These are phyloP conservation scores for Ophiognomonia clavigignenti-juglandacearum DNA, from an alignment of 2,329 filamentous ascomycete species.

Conservation along the genomic window DNA sequence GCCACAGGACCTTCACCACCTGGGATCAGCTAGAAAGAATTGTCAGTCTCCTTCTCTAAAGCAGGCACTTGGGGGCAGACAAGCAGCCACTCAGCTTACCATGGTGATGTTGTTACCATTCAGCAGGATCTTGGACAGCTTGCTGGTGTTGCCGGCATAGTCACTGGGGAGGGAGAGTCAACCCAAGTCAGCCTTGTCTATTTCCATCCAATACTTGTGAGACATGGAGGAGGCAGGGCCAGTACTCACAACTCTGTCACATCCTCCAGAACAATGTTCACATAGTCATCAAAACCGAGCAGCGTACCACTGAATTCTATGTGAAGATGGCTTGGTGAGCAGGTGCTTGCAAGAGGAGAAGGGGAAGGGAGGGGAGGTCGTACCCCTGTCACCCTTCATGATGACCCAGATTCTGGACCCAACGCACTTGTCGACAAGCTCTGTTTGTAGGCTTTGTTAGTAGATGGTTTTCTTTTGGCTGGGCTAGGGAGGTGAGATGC, in stretches of 20 bases:
- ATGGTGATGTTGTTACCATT: constrained; percentile 99
- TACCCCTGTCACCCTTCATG: constrained; percentile 99
- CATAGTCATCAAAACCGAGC: constrained; percentile 97
- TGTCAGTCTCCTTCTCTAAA: constrained; percentile 15
- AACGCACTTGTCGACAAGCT: constrained; percentile 98
- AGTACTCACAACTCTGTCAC: constrained; percentile 87
- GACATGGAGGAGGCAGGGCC: neutral
- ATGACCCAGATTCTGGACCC: constrained; percentile 97
- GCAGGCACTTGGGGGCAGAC: too few relatives aligned
- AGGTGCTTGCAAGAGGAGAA: neutral
- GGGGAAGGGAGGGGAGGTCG: neutral
- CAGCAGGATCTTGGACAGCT: constrained; percentile 88
- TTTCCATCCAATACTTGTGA: neutral
- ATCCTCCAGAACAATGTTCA: constrained; percentile 98
- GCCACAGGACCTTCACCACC: constrained; percentile 66
- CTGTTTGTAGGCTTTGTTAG: constrained; percentile 38
- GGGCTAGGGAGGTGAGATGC: too few relatives aligned
- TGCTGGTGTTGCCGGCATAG: constrained; percentile 81
- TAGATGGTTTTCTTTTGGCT: too few relatives aligned
- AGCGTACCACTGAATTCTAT: constrained; percentile 93
- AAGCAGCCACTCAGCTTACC: constrained; percentile 67
- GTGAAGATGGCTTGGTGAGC: constrained; percentile 13
- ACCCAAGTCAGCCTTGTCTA: constrained; percentile 21
- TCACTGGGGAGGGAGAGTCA: constrained; percentile 66
- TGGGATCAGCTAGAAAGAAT: constrained; percentile 59